phyloP scores from a whole-genome alignment of 1,139 yeast species.

The Protomyces pachydermus region DNA sequence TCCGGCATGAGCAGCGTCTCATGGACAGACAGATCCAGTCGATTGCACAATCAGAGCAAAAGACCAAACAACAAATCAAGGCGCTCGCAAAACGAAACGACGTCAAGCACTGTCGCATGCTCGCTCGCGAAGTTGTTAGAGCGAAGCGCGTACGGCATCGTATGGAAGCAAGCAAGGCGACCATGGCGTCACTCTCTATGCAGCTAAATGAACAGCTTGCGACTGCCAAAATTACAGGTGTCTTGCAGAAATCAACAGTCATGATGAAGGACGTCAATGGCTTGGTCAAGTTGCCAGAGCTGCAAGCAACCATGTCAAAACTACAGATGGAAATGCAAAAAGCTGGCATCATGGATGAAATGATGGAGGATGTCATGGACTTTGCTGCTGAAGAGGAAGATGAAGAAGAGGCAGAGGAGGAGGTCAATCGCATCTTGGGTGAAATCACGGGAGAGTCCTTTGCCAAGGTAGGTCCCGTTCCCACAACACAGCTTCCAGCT shows the following conservation, averaged over 20 bases:
- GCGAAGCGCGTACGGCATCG: constrained; percentile 70
- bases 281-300: constrained; percentile 70
- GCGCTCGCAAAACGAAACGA: constrained; percentile 76
- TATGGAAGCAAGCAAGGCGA: constrained; percentile 74
- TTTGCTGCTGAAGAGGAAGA: constrained; percentile 60
- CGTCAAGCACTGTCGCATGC: constrained; percentile 63
- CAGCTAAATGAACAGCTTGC: constrained; percentile 91
- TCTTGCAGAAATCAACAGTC: constrained; percentile 70
- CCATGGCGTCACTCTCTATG: constrained; percentile 78
- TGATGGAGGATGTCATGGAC: constrained; percentile 89
- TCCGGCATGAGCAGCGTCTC: constrained; percentile 80
- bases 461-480: constrained; percentile 43
- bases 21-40: constrained; percentile 67
- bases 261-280: constrained; percentile 87
- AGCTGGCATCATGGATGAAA: constrained; percentile 87
- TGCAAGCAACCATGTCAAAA: constrained; percentile 79
- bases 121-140: constrained; percentile 76
- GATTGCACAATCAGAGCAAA: constrained; percentile 51
- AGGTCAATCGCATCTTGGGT: constrained; percentile 54
- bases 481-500: constrained; percentile 35
- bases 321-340: constrained; percentile 72
- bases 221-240: constrained; percentile 73
- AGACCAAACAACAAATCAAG: constrained; percentile 70
- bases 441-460: constrained; percentile 46
- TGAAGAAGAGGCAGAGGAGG: constrained; percentile 67